phyloP scores from a whole-genome alignment of 2,329 filamentous ascomycete genomes.

The Chrysoporthe cubensis region DNA sequence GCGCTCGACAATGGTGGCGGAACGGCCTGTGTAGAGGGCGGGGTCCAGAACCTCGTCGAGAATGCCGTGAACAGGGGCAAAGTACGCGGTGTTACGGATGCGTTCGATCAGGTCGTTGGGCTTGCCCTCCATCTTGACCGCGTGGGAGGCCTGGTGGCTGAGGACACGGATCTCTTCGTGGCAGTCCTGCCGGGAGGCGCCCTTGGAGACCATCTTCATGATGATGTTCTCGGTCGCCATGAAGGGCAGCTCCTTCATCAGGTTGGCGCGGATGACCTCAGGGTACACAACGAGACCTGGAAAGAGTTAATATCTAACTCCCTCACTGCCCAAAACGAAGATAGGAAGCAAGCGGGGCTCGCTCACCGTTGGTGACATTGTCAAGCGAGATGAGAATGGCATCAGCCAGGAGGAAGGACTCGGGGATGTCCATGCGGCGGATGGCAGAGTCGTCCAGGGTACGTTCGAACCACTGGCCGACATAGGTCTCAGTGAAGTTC shows the following conservation, averaged over 20 bases:
- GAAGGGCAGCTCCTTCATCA: conserved; percentile 82
- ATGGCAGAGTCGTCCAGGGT: conserved; percentile 70
- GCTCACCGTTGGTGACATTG: conserved; percentile 10
- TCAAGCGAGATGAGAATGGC: conserved; percentile 62
- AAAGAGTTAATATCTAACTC: too few relatives aligned
- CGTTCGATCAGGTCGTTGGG: too few relatives aligned
- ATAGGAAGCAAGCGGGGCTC: too few relatives aligned
- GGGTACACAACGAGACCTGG: conserved; percentile 74
- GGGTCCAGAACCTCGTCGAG: too few relatives aligned
- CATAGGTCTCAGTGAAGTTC: conserved; percentile 67
- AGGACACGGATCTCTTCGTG: conserved; percentile 88
- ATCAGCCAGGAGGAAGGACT: conserved; percentile 70
- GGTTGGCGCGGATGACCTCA: conserved; percentile 66
- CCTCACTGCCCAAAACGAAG: too few relatives aligned
- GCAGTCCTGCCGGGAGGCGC: conserved; percentile 75
- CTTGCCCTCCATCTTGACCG: conserved; percentile 50
- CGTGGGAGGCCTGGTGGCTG: conserved; percentile 72
- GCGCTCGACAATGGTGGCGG: conserved; percentile 49
- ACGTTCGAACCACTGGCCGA: conserved; percentile 69
- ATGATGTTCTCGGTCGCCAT: conserved; percentile 76
- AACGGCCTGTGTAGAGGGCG: conserved; percentile 43
- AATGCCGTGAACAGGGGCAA: too few relatives aligned
- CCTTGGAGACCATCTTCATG: conserved; percentile 75
- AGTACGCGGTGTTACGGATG: too few relatives aligned
- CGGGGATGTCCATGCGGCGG: conserved; percentile 60